Percentiles rank a stretch among this genome's conserved stretches.
phyloP scores from a whole-genome alignment of 352 stramenopile genomes.

The Pseudoperonospora humuli region DNA sequence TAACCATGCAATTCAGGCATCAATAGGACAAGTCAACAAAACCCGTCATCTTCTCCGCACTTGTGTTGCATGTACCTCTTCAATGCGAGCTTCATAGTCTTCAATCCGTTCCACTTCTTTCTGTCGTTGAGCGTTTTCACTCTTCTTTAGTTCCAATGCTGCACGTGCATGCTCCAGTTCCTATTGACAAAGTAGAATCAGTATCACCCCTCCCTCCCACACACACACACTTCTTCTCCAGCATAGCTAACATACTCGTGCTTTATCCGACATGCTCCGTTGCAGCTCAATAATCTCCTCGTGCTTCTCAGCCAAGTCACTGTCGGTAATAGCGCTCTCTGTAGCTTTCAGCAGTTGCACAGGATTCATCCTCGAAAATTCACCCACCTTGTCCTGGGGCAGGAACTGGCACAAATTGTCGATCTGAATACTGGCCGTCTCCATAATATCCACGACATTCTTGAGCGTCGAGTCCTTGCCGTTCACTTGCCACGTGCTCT shows the following conservation, averaged over 20 bases:
- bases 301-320: conserved; percentile 60
- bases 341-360: conserved; percentile 73
- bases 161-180: conserved; percentile 55
- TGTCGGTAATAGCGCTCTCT: conserved; percentile 65
- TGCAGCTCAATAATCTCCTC: conserved; percentile 77
- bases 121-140: conserved; percentile 69
- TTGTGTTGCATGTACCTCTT: conserved; percentile 39
- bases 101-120: conserved; percentile 81
- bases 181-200: conserved; percentile 14
- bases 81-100: conserved; percentile 67
- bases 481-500: conserved; percentile 76
- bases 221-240: not conserved
- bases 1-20: not conserved
- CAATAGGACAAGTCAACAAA: not conserved
- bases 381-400: conserved; percentile 94
- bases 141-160: conserved; percentile 77
- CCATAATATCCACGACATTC: conserved; percentile 70
- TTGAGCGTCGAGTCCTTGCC: conserved; percentile 62
- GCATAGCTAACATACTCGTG: conserved; percentile 28
- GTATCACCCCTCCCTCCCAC: not conserved
- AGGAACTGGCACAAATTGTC: conserved; percentile 99
- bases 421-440: conserved; percentile 91
- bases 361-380: conserved; percentile 85
- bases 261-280: conserved; percentile 60
- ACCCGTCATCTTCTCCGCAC: not conserved